Base-by-base conservation (phyloP, 371 early-diverging fungal genomes). In the Mucor racemosus region DNA sequence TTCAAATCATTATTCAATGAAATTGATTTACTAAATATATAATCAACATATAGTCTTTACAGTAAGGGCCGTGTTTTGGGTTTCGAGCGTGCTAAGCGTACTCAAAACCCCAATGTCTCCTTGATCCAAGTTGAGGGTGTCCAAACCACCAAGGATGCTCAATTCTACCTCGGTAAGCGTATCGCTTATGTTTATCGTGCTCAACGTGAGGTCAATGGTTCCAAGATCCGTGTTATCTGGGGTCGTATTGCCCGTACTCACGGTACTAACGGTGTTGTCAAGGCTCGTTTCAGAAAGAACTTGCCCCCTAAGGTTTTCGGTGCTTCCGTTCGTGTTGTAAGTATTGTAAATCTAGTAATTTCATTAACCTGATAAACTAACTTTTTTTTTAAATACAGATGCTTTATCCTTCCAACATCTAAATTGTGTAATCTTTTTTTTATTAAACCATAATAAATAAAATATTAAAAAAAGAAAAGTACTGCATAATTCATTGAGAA, bases 211-310 rank as follows among this genome's bases (percentile, higher is more conserved):
- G 89, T 91, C 70, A 92, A 96, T 85, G 97, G 97, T 73, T 88
- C 92, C 84, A 90, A 92, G 84, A 85, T 95, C 86, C 92, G 98
- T 78, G 93, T 92, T 79, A 95, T 98, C 89, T 99, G 97, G 98
- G 99, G 99, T 73, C 91, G 93, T 71, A 85, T 98, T 82, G 92
- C 95, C 74, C 92, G 98, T 74, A 68, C 93, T 76, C 99, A 99
- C 86, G 99, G 98, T 72, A 97, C 91, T 84, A 90, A 90, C 70
- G 99, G 99, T 74, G 93, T 92, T 64, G 99, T 98, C 73, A 91
- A 94, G 82, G 99, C 98, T 73, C 94, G 93, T 84, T 99, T 98
- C 93, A 87, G 91, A 84, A 88, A 87, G 84, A 97, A 97, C 93
- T 89, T 99, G 76, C 98, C 98, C 65, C 92, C 98, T 79, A 90